Evolutionary conservation across 2,329 filamentous ascomycete genomes (phyloP).

Genomic region (Colletotrichum acutatum): DNA sequence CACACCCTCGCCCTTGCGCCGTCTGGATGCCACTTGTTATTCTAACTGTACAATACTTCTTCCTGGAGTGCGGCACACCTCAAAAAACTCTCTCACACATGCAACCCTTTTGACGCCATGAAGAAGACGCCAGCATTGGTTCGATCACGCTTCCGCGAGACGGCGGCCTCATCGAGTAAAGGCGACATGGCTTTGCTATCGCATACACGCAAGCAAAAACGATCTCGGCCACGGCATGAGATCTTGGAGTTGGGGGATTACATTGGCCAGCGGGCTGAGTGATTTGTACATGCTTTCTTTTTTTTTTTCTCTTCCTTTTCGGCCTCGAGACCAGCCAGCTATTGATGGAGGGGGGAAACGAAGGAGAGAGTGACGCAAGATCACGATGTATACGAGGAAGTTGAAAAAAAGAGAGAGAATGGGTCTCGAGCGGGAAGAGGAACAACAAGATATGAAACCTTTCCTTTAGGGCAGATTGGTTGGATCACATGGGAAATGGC

Average conservation of each 20-base stretch:
- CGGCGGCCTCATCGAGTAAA: conserved; percentile 13
- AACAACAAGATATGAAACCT: conserved; percentile 14
- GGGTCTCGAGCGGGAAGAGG: conserved; percentile 13
- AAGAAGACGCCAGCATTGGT: conserved; percentile 18
- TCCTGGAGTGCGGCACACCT: conserved; percentile 31
- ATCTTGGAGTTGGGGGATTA: conserved; percentile 35
- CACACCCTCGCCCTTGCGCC: not conserved
- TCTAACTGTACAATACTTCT: conserved; percentile 36
- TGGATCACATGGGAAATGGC: conserved; percentile 33
- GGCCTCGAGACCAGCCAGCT: conserved; percentile 14
- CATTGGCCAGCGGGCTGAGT: conserved; percentile 35
- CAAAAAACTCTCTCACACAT: not conserved
- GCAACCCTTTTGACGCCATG: conserved; percentile 21
- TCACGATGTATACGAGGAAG: conserved; percentile 29
- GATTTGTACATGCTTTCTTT: conserved; percentile 34
- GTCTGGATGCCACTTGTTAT: conserved; percentile 35
- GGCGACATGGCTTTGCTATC: conserved; percentile 26
- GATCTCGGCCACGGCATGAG: conserved; percentile 25
- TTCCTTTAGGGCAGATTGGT: conserved; percentile 24
- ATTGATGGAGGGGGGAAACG: not conserved
- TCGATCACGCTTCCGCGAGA: conserved; percentile 12
- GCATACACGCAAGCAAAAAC: conserved; percentile 28
- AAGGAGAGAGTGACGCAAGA: conserved; percentile 16
- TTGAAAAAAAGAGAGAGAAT: not conserved
- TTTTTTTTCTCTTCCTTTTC: conserved; percentile 4